phyloP scores from a whole-genome alignment of 306 rosid species.

The Vigna reflexopilosa region DNA sequence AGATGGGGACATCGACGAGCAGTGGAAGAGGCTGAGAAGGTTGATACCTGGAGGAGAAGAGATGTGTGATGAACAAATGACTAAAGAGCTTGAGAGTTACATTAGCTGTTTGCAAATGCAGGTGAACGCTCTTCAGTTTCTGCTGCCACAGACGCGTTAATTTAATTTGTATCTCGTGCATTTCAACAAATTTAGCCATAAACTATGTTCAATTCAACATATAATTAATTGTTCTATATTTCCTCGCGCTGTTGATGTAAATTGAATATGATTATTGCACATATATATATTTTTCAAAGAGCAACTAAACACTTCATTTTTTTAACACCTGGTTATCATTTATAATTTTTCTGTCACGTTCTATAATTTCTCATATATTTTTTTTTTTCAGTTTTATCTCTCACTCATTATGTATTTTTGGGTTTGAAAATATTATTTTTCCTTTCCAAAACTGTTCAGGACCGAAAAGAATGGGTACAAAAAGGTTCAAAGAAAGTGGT shows the following conservation, averaged over 20 bases:
- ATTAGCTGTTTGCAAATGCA: conserved; percentile 71
- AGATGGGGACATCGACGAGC: conserved; percentile 38
- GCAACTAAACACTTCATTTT: not conserved
- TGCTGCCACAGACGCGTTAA: conserved; percentile 49
- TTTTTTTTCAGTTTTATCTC: no score
- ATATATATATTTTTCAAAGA: not conserved
- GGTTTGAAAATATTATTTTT: no score
- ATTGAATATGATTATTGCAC: conserved; percentile 20
- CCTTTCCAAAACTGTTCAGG: not conserved
- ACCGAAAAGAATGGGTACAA: not conserved
- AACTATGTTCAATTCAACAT: conserved; percentile 24
- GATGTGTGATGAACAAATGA: conserved; percentile 58
- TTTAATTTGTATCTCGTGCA: conserved; percentile 9
- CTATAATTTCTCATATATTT: no score
- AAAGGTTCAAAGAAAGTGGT: not conserved
- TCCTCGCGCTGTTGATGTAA: not conserved
- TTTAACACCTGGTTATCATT: not conserved
- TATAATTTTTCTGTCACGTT: no score
- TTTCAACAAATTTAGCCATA: conserved; percentile 13
- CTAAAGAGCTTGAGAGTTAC: conserved; percentile 60
- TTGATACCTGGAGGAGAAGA: conserved; percentile 71
- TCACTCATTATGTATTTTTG: no score
- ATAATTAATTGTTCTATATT: conserved; percentile 14
- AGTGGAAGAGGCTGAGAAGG: conserved; percentile 47
- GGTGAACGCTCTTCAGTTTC: conserved; percentile 67